phyloP scores from a whole-genome alignment of 2,329 filamentous ascomycete genomes.

The Colletotrichum sp. region DNA sequence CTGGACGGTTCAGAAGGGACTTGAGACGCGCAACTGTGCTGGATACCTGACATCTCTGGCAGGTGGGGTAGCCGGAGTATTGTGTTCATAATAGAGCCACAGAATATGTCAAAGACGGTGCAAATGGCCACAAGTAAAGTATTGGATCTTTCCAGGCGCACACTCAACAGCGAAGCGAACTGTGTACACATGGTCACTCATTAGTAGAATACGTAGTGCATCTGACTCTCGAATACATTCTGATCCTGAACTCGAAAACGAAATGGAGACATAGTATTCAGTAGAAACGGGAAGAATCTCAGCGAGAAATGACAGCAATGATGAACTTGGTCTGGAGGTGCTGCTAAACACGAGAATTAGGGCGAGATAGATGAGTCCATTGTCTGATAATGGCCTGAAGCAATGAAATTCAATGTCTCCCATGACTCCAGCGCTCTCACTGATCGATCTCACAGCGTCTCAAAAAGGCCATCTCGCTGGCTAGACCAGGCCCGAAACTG shows the following conservation, averaged over 20 bases:
- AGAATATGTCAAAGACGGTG: not conserved
- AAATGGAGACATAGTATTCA: no score
- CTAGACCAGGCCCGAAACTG: conserved; percentile 2
- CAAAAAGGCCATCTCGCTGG: conserved; percentile 5
- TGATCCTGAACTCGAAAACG: not conserved
- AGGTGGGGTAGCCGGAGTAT: no score
- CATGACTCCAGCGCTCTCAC: not conserved
- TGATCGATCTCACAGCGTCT: not conserved
- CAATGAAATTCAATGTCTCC: not conserved
- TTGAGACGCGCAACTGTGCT: conserved; percentile 63
- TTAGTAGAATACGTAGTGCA: not conserved
- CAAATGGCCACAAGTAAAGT: not conserved
- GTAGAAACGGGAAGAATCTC: no score
- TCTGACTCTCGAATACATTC: not conserved
- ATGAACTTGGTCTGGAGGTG: no score
- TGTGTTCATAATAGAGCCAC: not conserved
- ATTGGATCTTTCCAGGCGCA: rapidly evolving
- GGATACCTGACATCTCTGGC: conserved; percentile 28
- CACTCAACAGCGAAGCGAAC: not conserved
- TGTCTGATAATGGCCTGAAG: not conserved
- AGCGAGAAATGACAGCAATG: no score
- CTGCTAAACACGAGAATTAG: not conserved
- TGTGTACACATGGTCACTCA: not conserved
- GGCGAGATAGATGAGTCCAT: not conserved
- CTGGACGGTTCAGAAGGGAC: conserved; percentile 54